Evolutionary conservation across 768 basidiomycete species (phyloP), one percentile per base, ranked within the genome.

Genomic region (Auriculariales sp.): DNA sequence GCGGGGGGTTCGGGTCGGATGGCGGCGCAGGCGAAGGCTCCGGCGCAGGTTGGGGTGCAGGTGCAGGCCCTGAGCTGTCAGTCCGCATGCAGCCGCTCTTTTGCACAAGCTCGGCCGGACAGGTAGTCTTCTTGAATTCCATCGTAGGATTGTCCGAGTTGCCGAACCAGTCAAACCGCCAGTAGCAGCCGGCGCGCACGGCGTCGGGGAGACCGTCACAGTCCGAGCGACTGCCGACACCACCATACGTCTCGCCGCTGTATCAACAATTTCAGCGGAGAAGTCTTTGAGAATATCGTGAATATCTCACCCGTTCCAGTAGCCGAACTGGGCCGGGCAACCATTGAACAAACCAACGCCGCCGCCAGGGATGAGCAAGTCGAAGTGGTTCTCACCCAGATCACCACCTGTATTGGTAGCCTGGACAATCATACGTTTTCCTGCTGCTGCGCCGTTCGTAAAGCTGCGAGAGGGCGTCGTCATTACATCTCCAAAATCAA

Each of bases 351-450:
- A 31, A 25, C 54, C 54, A 39, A 55, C 54, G 30, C 54, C 52
- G 19, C n/a, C n/a, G n/a, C n/a, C n/a, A n/a, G n/a, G n/a, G n/a
- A 55, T 55, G 36, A 55, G 54, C 22, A 55, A 17, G 35, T 55
- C 54, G 33, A 55, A 55, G 25, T 55, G 54, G 39, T 52, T 51
- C 22, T 19, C 27, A 10, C 49, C 48, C 25, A 55, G 39, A 44
- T 55, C 54, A 24, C 54, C 54, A 29, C 54, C 54, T 27, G 54
- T 55, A 34, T 55, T 55, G 44, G 52, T 50, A 17, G 52, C 54
- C 30, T 55, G 54, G 28, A 55, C 48, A 19, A 53, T 48, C 33
- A 55, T 7, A 4, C 28, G 36, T 42, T 55, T 49, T 17, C 54
- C 54, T 6, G 35, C 12, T 12, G 46, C 54, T 15, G 54, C 39